phyloP scores from a whole-genome alignment of 164 flowering plant genomes.

The Piper betle region DNA sequence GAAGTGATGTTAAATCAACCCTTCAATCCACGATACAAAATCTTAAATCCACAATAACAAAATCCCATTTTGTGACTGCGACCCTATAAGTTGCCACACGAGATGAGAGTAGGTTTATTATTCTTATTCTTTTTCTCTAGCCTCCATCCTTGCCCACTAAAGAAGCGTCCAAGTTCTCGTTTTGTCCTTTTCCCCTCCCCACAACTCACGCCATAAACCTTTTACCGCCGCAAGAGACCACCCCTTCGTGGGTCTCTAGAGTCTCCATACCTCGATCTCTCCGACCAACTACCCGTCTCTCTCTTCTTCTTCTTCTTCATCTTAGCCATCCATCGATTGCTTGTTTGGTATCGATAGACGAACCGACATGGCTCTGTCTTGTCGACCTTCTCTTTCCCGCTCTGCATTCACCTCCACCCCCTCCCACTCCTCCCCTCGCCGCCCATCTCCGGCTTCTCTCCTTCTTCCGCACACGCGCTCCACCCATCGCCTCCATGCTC shows the following conservation, averaged over 20 bases:
- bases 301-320: not conserved
- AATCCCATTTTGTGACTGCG: too few species aligned
- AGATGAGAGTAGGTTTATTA: too few species aligned
- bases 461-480: slow-evolving; percentile 5
- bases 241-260: slow-evolving; percentile 19
- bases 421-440: slow-evolving; percentile 6
- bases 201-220: too few species aligned
- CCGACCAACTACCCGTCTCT: slow-evolving; percentile 2
- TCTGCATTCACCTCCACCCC: slow-evolving; percentile 8
- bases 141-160: too few species aligned
- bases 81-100: too few species aligned
- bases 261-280: slow-evolving; percentile 8
- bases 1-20: too few species aligned
- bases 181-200: too few species aligned
- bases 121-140: too few species aligned
- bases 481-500: slow-evolving; percentile 5
- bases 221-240: not conserved
- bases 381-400: slow-evolving; percentile 5
- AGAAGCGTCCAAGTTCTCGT: too few species aligned
- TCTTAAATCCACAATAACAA: too few species aligned
- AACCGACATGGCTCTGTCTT: slow-evolving; percentile 8
- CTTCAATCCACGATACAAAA: too few species aligned
- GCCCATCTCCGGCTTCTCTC: slow-evolving; percentile 9
- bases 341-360: too few species aligned
- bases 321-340: not conserved